Evolutionary conservation across 176 grass and related monocot species (phyloP).

Genomic region (Triticum aestivum): DNA sequence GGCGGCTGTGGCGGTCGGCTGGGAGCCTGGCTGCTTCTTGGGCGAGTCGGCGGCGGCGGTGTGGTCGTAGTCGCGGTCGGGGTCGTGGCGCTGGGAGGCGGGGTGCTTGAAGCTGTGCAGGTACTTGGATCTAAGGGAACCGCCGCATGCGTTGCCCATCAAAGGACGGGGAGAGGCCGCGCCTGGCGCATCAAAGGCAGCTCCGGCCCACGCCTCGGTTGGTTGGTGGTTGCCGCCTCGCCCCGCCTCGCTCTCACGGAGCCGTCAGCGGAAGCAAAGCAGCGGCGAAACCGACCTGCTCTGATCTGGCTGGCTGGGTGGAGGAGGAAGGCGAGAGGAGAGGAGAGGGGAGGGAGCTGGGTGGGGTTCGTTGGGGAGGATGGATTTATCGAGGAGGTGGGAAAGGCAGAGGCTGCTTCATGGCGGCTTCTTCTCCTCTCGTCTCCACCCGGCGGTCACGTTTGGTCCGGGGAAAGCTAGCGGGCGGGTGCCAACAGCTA

Average conservation of each 20-base stretch:
- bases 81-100: slow-evolving; percentile 40
- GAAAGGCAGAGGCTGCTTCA: slow-evolving; percentile 32
- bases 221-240: background rate
- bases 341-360: background rate
- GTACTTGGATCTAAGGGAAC: slow-evolving; percentile 71
- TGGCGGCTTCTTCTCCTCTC: slow-evolving; percentile 40
- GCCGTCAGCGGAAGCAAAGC: background rate
- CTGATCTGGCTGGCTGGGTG: background rate
- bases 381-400: slow-evolving; percentile 34
- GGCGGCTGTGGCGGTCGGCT: slow-evolving; percentile 23
- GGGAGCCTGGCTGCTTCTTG: slow-evolving; percentile 36
- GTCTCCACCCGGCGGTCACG: slow-evolving; percentile 12
- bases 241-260: background rate
- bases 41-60: slow-evolving; percentile 31
- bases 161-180: slow-evolving; percentile 54
- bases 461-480: slow-evolving; percentile 17
- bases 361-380: background rate
- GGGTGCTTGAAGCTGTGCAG: slow-evolving; percentile 49
- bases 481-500: slow-evolving; percentile 37
- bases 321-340: background rate
- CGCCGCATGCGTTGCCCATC: slow-evolving; percentile 97
- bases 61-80: slow-evolving; percentile 23
- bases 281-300: background rate
- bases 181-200: slow-evolving; percentile 31
- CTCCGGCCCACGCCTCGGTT: background rate